Evolutionary conservation across 352 stramenopile species (phyloP).

Genomic region (Globisporangium mamillatum): DNA sequence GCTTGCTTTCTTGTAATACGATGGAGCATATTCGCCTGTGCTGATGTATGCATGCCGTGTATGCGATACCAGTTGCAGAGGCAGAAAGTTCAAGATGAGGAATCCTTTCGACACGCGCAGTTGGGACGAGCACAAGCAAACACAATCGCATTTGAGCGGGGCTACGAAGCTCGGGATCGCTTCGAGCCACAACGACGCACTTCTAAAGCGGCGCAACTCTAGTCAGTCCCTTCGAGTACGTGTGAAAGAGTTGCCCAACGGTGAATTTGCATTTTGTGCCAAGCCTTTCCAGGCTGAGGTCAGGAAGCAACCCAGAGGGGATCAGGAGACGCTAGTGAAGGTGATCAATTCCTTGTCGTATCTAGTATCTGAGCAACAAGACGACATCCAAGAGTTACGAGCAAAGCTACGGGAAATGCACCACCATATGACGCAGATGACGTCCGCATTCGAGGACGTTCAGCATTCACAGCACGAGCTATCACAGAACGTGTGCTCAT

Average conservation of each 20-base stretch:
- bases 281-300: slow-evolving; percentile 26
- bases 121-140: slow-evolving; percentile 34
- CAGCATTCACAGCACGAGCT: slow-evolving; percentile 15
- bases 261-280: slow-evolving; percentile 15
- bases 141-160: slow-evolving; percentile 19
- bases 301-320: slow-evolving; percentile 20
- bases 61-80: slow-evolving; percentile 24
- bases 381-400: slow-evolving; percentile 21
- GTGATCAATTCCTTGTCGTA: slow-evolving; percentile 45
- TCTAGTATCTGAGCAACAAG: slow-evolving; percentile 47
- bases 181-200: not conserved
- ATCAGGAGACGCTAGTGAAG: slow-evolving; percentile 30
- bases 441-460: slow-evolving; percentile 19
- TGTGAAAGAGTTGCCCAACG: not conserved
- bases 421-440: slow-evolving; percentile 2
- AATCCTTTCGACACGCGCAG: slow-evolving; percentile 18
- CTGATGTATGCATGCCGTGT: not conserved
- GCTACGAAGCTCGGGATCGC: slow-evolving; percentile 13
- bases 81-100: slow-evolving; percentile 34
- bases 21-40: not conserved
- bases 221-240: slow-evolving; percentile 3
- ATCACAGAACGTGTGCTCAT: slow-evolving; percentile 18
- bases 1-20: not conserved
- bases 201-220: not conserved
- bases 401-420: slow-evolving; percentile 8